Conservation (phyloP, 805 yeast genomes). For the Candida nanaspora region DNA sequence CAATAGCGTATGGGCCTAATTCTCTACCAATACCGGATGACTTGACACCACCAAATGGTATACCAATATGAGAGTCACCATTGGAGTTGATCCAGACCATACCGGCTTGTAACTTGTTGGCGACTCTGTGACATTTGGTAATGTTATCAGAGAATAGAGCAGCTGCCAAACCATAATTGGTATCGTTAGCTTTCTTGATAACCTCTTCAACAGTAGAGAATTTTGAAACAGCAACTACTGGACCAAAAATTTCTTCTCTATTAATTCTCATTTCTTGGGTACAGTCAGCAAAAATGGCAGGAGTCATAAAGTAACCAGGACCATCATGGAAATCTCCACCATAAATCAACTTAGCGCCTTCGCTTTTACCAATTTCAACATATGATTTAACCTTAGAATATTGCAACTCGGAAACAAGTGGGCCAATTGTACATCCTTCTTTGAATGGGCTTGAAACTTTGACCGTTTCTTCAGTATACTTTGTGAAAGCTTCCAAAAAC, state of each 20-base stretch:
- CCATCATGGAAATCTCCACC: slow-evolving; percentile 55
- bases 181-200: slow-evolving; percentile 55
- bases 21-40: slow-evolving; percentile 63
- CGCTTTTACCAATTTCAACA: slow-evolving; percentile 57
- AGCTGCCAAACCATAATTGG: slow-evolving; percentile 73
- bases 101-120: slow-evolving; percentile 61
- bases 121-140: slow-evolving; percentile 53
- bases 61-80: slow-evolving; percentile 46
- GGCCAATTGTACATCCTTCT: slow-evolving; percentile 61
- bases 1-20: slow-evolving; percentile 58
- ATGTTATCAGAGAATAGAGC: slow-evolving; percentile 64
- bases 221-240: slow-evolving; percentile 65
- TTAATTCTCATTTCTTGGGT: slow-evolving; percentile 56
- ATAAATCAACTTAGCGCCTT: slow-evolving; percentile 60
- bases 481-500: slow-evolving; percentile 31
- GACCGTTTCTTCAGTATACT: slow-evolving; percentile 31
- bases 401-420: slow-evolving; percentile 63
- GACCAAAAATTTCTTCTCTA: slow-evolving; percentile 75
- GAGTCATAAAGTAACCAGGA: slow-evolving; percentile 63
- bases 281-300: slow-evolving; percentile 68
- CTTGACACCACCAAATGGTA: slow-evolving; percentile 68
- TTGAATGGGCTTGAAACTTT: slow-evolving; percentile 67
- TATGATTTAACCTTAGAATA: slow-evolving; percentile 60
- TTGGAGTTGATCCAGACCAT: slow-evolving; percentile 55
- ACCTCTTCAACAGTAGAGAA: slow-evolving; percentile 61